Evolutionary conservation across 2,329 filamentous ascomycete species (phyloP), one percentile per base, ranked within the genome.

Genomic region (Rachicladosporium sp.): DNA sequence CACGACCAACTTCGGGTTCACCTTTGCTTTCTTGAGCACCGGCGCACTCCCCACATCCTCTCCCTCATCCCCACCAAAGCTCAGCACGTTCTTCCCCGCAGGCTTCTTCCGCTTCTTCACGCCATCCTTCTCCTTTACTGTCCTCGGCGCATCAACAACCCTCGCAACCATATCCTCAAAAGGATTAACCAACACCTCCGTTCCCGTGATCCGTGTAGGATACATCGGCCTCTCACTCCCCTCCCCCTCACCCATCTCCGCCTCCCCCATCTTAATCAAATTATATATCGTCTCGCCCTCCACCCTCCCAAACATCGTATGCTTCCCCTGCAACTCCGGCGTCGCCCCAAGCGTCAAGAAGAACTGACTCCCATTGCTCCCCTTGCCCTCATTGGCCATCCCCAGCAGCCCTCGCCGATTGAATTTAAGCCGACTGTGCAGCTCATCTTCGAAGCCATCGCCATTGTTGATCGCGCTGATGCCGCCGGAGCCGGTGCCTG

Each of bases 211-310:
- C 59, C 79, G 87, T 29, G 86, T 76, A 0, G 89, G 81, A 59
- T 94, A 98, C 36, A 93, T 63, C 2, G 89, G 89, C 45, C 86
- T 73, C 47, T 96, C 89, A 5, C 75, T 79, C 10, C 78, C 80
- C 40, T 85, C 80, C 9, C 47, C 43, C n/a, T 64, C 66, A 13
- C 80, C 75, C 11, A 93, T 67, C 56, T 96, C 91, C 1, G 76
- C 76, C 57, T 96, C 88, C 12, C 82, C 87, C 70, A 96, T 94
- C 63, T 88, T 93, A 55, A 88, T 79, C 54, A 98, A 61, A 59
- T 95, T 96, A 65, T 93, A 98, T 40, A 98, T 91, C 10, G 89
- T 95, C 48, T 96, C 86, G 21, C 89, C 91, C 29, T 83, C 86
- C 33, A 98, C 74, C 41, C 91, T 73, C 11, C 91, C 91, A 66